Conservation (phyloP, 805 yeast genomes). For the Jamesozyma piceae region DNA sequence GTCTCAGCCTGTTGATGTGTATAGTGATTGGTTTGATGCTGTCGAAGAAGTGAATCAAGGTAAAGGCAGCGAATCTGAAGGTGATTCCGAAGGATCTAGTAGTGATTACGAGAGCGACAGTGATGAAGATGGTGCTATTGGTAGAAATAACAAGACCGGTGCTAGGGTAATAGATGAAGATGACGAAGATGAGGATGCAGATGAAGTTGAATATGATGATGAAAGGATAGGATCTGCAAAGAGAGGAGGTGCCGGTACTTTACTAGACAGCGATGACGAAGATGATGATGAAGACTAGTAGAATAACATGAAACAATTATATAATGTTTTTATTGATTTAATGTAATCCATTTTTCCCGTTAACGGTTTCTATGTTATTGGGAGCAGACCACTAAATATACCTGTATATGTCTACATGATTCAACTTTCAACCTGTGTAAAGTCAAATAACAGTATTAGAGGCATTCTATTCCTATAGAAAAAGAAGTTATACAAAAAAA, state of each 20-base stretch:
- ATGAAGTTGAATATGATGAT: constrained; percentile 17
- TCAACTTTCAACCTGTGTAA: too few relatives aligned
- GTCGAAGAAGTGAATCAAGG: constrained; percentile 54
- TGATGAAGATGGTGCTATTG: constrained; percentile 18
- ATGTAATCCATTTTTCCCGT: too few relatives aligned
- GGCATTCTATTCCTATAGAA: background rate
- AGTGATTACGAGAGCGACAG: constrained; percentile 32
- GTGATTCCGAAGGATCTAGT: constrained; percentile 25
- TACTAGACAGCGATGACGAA: constrained; percentile 21
- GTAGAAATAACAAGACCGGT: constrained; percentile 3
- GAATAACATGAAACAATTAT: background rate
- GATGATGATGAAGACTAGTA: constrained; percentile 10
- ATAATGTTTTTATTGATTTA: too few relatives aligned
- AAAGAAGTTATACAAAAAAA: background rate
- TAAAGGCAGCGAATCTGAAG: constrained; percentile 28
- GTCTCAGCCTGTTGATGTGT: constrained; percentile 87
- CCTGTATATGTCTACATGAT: too few relatives aligned
- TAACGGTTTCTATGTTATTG: too few relatives aligned
- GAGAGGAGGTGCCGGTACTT: constrained; percentile 14
- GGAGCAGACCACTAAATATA: too few relatives aligned
- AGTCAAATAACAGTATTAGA: too few relatives aligned
- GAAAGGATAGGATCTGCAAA: constrained; percentile 11
- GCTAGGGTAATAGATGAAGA: constrained; percentile 6
- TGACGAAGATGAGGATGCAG: constrained; percentile 10
- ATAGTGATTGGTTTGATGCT: constrained; percentile 97